Percentiles rank a stretch among this genome's conserved stretches.
Conservation (phyloP, 768 basidiomycete genomes). For the Leccinum incarnatum region DNA sequence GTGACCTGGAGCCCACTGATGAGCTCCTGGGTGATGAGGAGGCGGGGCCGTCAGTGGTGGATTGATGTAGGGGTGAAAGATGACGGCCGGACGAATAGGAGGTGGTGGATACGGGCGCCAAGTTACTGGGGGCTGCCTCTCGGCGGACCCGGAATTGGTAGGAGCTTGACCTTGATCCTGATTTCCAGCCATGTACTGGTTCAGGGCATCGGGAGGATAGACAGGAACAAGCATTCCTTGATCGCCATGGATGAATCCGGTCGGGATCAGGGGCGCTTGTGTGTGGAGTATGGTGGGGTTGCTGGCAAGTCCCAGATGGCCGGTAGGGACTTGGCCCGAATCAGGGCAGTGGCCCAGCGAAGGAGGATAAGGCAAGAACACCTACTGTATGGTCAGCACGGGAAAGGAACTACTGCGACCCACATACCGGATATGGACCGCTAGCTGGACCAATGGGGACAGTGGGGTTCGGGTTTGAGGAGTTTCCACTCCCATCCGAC, state of each 20-base stretch:
- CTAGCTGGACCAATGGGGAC: conserved; percentile 39
- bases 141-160: conserved; percentile 21
- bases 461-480: conserved; percentile 28
- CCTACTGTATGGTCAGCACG: conserved; percentile 30
- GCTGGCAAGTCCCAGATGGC: conserved; percentile 17
- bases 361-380: conserved; percentile 50
- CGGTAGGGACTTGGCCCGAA: conserved; percentile 21
- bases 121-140: conserved; percentile 28
- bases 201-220: conserved; percentile 67
- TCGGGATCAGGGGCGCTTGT: conserved; percentile 60
- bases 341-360: conserved; percentile 31
- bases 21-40: conserved; percentile 17
- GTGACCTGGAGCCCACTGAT: conserved; percentile 28
- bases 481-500: conserved; percentile 38
- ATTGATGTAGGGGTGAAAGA: conserved; percentile 30
- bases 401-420: neutral
- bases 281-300: conserved; percentile 17
- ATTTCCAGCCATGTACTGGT: conserved; percentile 60
- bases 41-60: conserved; percentile 19
- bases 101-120: conserved; percentile 36
- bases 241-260: conserved; percentile 70
- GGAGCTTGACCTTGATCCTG: conserved; percentile 27
- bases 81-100: conserved; percentile 31
- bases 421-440: conserved; percentile 47
- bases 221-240: conserved; percentile 70